These are phyloP conservation scores for Trametes sp. DNA, from an alignment of 1,284 basidiomycete genomes.

Conservation along the genomic window DNA sequence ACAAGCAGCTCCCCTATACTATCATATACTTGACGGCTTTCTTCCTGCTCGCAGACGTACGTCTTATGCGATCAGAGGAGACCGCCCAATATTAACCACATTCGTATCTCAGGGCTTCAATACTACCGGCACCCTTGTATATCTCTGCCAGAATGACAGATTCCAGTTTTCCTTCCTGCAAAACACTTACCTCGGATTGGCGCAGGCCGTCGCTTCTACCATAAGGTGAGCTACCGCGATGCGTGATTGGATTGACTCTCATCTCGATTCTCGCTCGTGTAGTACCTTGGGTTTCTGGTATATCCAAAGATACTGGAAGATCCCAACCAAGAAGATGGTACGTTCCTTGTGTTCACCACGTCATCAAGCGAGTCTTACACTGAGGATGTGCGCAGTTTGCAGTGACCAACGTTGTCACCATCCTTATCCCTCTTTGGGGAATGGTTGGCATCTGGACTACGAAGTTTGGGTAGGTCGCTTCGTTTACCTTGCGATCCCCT, in stretches of 20 bases:
- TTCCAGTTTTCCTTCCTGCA: conserved; percentile 77
- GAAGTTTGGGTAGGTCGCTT: conserved; percentile 64
- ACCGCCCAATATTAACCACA: too few species aligned
- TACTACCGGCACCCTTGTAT: conserved; percentile 78
- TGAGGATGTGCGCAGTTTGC: conserved; percentile 61
- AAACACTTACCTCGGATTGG: conserved; percentile 80
- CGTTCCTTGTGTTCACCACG: too few species aligned
- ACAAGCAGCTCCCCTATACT: conserved; percentile 75
- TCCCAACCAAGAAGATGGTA: conserved; percentile 81
- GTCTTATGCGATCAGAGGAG: conserved; percentile 32
- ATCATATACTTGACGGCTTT: conserved; percentile 78
- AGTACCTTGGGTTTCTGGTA: conserved; percentile 83
- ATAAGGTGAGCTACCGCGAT: conserved; percentile 39
- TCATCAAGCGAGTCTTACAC: too few species aligned
- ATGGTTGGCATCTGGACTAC: conserved; percentile 86
- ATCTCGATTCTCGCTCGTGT: too few species aligned
- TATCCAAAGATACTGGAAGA: conserved; percentile 78
- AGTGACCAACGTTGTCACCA: conserved; percentile 78
- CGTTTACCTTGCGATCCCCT: conserved; percentile 18
- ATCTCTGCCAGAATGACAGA: conserved; percentile 81
- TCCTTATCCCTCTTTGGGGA: conserved; percentile 85
- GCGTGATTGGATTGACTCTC: not conserved
- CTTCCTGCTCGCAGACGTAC: conserved; percentile 80
- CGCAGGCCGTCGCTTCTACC: conserved; percentile 76
- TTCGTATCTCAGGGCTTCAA: conserved; percentile 73